Conservation (phyloP, 345 rosid species). For the Kandelia obovata region DNA sequence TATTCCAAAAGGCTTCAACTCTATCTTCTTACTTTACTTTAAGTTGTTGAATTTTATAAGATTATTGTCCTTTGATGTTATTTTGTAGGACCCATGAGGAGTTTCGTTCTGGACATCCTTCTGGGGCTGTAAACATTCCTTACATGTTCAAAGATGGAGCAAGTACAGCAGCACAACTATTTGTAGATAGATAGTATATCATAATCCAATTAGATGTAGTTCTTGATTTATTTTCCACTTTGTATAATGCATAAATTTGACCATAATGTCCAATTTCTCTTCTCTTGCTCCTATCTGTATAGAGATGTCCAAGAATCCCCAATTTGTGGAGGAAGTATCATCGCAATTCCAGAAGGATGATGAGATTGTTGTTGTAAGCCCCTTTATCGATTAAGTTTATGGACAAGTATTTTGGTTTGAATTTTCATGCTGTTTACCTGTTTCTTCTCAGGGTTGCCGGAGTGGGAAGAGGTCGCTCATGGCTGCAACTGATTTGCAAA, state of each 20-base stretch:
- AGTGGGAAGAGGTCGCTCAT: slow-evolving; percentile 34
- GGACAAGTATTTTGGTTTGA: too few relatives aligned
- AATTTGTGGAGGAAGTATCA: slow-evolving; percentile 29
- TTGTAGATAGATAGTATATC: too few relatives aligned
- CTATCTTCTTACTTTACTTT: too few relatives aligned
- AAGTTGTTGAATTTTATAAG: too few relatives aligned
- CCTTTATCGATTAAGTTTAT: neutral
- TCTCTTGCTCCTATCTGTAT: neutral
- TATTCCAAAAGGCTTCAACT: too few relatives aligned
- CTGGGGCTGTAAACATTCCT: slow-evolving; percentile 33
- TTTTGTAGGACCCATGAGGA: slow-evolving; percentile 29
- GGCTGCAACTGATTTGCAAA: slow-evolving; percentile 35
- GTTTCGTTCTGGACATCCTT: slow-evolving; percentile 31
- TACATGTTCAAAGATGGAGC: slow-evolving; percentile 22
- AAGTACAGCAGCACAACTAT: slow-evolving; percentile 10
- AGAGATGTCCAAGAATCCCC: slow-evolving; percentile 30
- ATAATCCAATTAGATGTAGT: too few relatives aligned
- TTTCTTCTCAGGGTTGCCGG: slow-evolving; percentile 28
- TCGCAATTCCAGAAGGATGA: slow-evolving; percentile 22
- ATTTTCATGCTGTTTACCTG: neutral
- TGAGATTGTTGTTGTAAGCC: slow-evolving; percentile 20
- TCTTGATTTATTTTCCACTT: too few relatives aligned
- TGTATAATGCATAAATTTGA: too few relatives aligned
- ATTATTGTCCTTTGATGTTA: neutral
- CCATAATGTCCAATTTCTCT: too few relatives aligned